Evolutionary conservation across 768 basidiomycete species (phyloP).

Genomic region (Suillus ampliporus): DNA sequence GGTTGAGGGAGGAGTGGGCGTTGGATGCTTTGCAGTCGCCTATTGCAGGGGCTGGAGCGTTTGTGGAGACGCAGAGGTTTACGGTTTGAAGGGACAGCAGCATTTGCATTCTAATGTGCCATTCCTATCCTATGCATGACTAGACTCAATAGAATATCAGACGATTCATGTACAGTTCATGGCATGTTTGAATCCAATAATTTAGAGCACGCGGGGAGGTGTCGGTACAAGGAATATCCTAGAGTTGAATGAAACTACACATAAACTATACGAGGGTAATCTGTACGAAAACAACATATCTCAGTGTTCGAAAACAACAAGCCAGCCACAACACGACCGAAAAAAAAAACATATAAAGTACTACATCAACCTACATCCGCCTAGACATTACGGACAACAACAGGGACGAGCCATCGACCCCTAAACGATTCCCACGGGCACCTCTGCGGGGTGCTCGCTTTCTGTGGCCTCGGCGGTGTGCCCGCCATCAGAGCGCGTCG

Average conservation of each 20-base stretch:
- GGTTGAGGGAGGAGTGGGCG: slow-evolving; percentile 72
- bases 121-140: background rate
- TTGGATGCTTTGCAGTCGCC: slow-evolving; percentile 42
- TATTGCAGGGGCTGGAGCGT: slow-evolving; percentile 40
- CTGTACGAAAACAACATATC: background rate
- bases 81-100: slow-evolving; percentile 24
- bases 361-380: background rate
- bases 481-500: slow-evolving; percentile 27
- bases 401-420: background rate
- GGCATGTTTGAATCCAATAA: background rate
- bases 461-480: slow-evolving; percentile 25
- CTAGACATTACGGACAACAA: background rate
- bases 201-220: background rate
- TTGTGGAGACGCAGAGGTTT: slow-evolving; percentile 49
- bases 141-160: background rate
- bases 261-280: slow-evolving; percentile 5
- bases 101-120: background rate
- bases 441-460: slow-evolving; percentile 27
- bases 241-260: background rate
- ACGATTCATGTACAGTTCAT: background rate
- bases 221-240: background rate
- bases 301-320: background rate
- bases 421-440: slow-evolving; percentile 9
- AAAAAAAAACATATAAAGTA: background rate
- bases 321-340: background rate